Conservation (phyloP, 2,329 filamentous ascomycete genomes). For the Trichoderma harzianum region DNA sequence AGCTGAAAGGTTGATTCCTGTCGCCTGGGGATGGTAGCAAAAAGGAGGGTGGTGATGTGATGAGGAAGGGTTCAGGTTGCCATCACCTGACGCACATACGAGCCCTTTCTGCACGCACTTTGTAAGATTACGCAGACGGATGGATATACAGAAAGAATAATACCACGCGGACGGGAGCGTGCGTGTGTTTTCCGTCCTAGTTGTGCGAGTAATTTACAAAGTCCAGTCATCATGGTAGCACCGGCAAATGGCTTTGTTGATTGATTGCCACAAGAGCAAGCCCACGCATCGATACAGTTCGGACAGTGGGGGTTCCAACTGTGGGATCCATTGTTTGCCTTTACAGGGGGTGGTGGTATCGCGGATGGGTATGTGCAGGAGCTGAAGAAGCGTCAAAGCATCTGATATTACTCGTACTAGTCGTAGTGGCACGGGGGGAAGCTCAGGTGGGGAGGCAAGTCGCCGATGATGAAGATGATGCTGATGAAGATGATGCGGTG, state of each 20-base stretch:
- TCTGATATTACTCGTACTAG: not conserved
- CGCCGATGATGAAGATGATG: not conserved
- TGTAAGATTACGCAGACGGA: not conserved
- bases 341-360: not conserved
- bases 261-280: not conserved
- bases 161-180: not conserved
- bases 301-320: not conserved
- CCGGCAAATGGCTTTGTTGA: not conserved
- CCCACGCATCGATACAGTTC: not conserved
- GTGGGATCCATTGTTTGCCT: not conserved
- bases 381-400: slow-evolving; percentile 9
- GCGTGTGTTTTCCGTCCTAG: not conserved
- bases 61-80: not conserved
- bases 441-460: not conserved
- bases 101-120: slow-evolving; percentile 1
- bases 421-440: not conserved
- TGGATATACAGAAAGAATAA: not conserved
- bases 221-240: not conserved
- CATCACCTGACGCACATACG: not conserved
- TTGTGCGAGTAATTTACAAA: not conserved
- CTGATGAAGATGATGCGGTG: not conserved
- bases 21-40: not conserved
- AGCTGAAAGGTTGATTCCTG: not conserved
- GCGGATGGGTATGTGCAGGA: slow-evolving; percentile 12
- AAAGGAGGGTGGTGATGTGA: not conserved